These are phyloP conservation scores for Vachellia collinsii DNA, from an alignment of 306 rosid genomes.

Conservation along the genomic window DNA sequence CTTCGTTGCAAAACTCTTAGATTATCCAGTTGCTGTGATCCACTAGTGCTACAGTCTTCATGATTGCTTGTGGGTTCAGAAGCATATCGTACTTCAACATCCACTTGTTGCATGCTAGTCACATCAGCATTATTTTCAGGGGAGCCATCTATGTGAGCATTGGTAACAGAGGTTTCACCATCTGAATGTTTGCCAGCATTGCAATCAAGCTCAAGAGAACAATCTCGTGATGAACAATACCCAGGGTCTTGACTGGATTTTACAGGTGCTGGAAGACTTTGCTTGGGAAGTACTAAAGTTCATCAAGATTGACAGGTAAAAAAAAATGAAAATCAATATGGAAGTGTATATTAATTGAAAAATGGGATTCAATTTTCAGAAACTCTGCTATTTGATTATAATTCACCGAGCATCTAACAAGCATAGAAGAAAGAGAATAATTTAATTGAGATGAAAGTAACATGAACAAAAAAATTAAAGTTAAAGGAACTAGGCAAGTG, in stretches of 20 bases:
- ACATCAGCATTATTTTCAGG: constrained; percentile 81
- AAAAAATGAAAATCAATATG: constrained; percentile 26
- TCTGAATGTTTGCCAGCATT: constrained; percentile 74
- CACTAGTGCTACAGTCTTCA: constrained; percentile 97
- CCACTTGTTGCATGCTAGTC: constrained; percentile 64
- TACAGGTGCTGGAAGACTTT: constrained; percentile 50
- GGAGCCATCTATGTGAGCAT: constrained; percentile 60
- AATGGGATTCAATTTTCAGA: constrained; percentile 21
- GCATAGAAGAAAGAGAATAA: neutral
- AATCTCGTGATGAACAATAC: constrained; percentile 61
- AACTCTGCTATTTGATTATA: constrained; percentile 10
- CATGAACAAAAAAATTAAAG: neutral
- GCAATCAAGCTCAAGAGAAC: constrained; percentile 67
- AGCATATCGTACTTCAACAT: constrained; percentile 70
- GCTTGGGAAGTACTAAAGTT: constrained; percentile 53
- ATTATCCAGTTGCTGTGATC: constrained; percentile 66
- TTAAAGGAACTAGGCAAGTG: neutral
- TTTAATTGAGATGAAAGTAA: neutral
- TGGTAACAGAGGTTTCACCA: constrained; percentile 77
- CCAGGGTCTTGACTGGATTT: constrained; percentile 61
- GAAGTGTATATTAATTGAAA: constrained; percentile 15
- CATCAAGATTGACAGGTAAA: constrained; percentile 35
- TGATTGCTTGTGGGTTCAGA: constrained; percentile 61
- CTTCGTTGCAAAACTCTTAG: constrained; percentile 57
- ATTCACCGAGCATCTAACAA: neutral